Percentiles rank a stretch among this genome's conserved stretches.
phyloP scores from a whole-genome alignment of 495 filamentous ascomycete genomes.

The Hypomontagnella submonticulosa region DNA sequence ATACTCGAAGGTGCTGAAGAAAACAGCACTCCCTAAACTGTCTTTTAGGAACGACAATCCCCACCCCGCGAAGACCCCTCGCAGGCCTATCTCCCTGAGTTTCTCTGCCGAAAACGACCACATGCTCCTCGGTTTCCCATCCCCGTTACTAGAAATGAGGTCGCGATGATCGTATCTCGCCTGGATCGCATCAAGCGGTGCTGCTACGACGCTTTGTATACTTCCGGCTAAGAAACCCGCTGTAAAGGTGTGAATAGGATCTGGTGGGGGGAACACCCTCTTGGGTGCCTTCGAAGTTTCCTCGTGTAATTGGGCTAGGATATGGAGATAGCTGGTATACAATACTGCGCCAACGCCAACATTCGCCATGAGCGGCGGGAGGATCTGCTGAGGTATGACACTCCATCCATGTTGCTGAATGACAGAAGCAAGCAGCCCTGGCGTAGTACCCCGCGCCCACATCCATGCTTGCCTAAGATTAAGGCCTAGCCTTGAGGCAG shows the following conservation, averaged over 20 bases:
- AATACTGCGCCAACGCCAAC: conserved; percentile 85
- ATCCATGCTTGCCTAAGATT: conserved; percentile 55
- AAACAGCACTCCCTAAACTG: conserved; percentile 80
- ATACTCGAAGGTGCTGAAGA: conserved; percentile 88
- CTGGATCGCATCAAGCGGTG: conserved; percentile 89
- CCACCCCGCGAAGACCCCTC: conserved; percentile 87
- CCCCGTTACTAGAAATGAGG: conserved; percentile 67
- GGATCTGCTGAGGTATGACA: conserved; percentile 86
- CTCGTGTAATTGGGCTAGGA: conserved; percentile 75
- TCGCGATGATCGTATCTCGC: conserved; percentile 79
- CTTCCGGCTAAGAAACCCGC: conserved; percentile 82
- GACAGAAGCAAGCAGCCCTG: conserved; percentile 81
- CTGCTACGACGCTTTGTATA: conserved; percentile 82
- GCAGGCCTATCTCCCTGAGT: conserved; percentile 77
- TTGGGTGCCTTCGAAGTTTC: conserved; percentile 74
- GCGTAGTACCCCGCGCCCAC: conserved; percentile 79
- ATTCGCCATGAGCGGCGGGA: conserved; percentile 88
- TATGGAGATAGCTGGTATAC: conserved; percentile 88
- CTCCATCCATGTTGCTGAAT: conserved; percentile 83
- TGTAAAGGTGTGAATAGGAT: conserved; percentile 70
- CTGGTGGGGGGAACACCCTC: conserved; percentile 79
- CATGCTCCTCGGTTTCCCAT: conserved; percentile 73
- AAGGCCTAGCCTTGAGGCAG: conserved; percentile 42
- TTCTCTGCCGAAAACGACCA: conserved; percentile 83
- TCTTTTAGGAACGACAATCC: conserved; percentile 82